Evolutionary conservation across 1,284 basidiomycete species (phyloP).

Genomic region (Irpex sp.): DNA sequence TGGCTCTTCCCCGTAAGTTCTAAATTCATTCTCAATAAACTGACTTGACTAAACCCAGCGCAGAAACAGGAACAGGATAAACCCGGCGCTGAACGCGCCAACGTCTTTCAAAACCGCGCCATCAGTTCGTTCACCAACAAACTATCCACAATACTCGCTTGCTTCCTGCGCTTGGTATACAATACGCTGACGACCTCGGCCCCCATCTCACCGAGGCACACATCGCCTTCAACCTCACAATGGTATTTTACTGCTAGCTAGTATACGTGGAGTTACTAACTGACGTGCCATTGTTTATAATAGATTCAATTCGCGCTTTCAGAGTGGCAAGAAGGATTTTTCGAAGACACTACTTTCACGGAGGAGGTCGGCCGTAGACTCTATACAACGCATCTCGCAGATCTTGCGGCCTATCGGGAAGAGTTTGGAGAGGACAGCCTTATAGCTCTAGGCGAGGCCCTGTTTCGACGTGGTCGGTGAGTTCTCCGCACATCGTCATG

Average conservation of each 20-base stretch:
- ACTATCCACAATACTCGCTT: too few relatives aligned
- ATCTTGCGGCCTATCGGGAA: background rate
- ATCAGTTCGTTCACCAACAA: too few relatives aligned
- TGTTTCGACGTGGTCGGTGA: background rate
- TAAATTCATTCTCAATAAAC: too few relatives aligned
- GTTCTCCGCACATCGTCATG: background rate
- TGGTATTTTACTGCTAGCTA: background rate
- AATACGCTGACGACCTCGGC: background rate
- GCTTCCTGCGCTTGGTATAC: background rate
- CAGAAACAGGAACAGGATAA: too few relatives aligned
- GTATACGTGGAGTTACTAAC: background rate
- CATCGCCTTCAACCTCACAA: background rate
- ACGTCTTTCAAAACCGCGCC: too few relatives aligned
- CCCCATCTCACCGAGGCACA: background rate
- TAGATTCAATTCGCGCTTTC: background rate
- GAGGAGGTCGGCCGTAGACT: background rate
- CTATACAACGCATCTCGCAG: background rate
- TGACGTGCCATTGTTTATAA: background rate
- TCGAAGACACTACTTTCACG: background rate
- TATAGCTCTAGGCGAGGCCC: background rate
- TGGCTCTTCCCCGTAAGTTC: too few relatives aligned
- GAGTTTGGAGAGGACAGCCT: background rate
- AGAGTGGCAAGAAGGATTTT: background rate
- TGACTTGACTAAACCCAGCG: too few relatives aligned
- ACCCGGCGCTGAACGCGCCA: too few relatives aligned